phyloP scores from a whole-genome alignment of 768 basidiomycete genomes.

The Rhodosporidiobolus odoratus region DNA sequence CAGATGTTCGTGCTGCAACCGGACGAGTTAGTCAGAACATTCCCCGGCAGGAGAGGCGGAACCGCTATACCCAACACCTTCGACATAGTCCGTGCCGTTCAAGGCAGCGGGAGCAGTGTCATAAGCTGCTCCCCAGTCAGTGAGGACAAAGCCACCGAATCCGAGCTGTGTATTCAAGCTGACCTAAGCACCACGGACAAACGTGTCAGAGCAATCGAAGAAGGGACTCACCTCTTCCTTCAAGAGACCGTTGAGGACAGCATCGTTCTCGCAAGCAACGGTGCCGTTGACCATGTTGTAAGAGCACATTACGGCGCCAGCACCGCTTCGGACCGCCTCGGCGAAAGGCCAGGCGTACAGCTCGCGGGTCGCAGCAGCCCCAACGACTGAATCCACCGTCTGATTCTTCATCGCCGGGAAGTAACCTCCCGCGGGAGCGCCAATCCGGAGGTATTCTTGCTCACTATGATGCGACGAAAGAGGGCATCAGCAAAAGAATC shows the following conservation, averaged over 20 bases:
- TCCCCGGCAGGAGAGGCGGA: no score
- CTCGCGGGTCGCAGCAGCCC: conserved; percentile 43
- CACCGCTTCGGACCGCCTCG: conserved; percentile 10
- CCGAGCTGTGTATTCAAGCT: background rate
- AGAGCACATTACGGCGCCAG: conserved; percentile 33
- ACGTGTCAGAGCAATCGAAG: background rate
- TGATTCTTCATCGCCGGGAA: conserved; percentile 42
- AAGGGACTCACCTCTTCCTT: no score
- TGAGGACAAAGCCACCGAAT: background rate
- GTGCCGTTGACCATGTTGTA: conserved; percentile 45
- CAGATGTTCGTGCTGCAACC: conserved; percentile 12
- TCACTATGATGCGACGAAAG: no score
- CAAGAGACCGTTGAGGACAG: conserved; percentile 65
- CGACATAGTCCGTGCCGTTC: background rate
- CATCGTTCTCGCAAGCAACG: conserved; percentile 65
- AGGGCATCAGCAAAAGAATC: background rate
- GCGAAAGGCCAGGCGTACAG: conserved; percentile 27
- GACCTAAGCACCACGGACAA: no score
- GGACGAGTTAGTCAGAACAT: no score
- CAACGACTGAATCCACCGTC: conserved; percentile 46
- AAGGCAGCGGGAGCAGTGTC: background rate
- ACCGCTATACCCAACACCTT: no score
- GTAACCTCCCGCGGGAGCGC: conserved; percentile 23
- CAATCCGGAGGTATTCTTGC: conserved; percentile 43
- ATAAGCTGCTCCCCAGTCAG: background rate